phyloP scores from a whole-genome alignment of 495 filamentous ascomycete species.

The Penicillium herquei region DNA sequence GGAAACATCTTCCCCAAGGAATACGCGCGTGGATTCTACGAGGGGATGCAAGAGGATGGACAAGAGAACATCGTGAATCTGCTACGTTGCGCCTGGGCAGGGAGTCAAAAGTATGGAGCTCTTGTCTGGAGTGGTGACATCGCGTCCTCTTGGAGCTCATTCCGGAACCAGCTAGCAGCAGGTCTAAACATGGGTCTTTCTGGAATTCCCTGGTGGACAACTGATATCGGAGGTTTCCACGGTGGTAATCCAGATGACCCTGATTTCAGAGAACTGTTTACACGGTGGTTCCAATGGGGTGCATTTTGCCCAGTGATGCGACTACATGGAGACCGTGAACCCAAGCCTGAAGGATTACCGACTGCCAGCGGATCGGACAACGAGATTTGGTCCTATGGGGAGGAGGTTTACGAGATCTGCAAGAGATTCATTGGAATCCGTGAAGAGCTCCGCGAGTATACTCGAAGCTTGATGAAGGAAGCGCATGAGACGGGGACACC shows the following conservation, averaged over 20 bases:
- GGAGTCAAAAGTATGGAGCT: slow-evolving; percentile 57
- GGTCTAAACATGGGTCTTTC: slow-evolving; percentile 58
- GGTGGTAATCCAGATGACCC: slow-evolving; percentile 52
- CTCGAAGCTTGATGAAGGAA: slow-evolving; percentile 48
- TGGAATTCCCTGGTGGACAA: slow-evolving; percentile 59
- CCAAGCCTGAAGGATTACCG: slow-evolving; percentile 36
- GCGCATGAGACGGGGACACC: slow-evolving; percentile 55
- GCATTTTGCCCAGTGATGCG: slow-evolving; percentile 60
- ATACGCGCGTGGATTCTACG: slow-evolving; percentile 55
- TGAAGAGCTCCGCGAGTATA: slow-evolving; percentile 53
- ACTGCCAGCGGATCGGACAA: slow-evolving; percentile 48
- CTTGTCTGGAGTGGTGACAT: slow-evolving; percentile 61
- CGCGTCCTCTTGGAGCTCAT: slow-evolving; percentile 53
- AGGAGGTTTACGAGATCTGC: slow-evolving; percentile 54
- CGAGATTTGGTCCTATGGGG: slow-evolving; percentile 60
- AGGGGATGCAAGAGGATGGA: slow-evolving; percentile 49
- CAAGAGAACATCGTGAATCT: slow-evolving; percentile 55
- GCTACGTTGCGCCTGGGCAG: slow-evolving; percentile 58
- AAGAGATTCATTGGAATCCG: slow-evolving; percentile 53
- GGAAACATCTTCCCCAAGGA: slow-evolving; percentile 57
- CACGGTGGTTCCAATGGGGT: slow-evolving; percentile 62
- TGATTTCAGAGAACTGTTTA: slow-evolving; percentile 56
- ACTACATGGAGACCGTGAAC: slow-evolving; percentile 58
- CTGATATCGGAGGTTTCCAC: slow-evolving; percentile 61
- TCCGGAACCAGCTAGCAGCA: slow-evolving; percentile 55